Evolutionary conservation across 257 asterid species (phyloP), one percentile per base, ranked within the genome.

Genomic region (Anisodus acutangulus): DNA sequence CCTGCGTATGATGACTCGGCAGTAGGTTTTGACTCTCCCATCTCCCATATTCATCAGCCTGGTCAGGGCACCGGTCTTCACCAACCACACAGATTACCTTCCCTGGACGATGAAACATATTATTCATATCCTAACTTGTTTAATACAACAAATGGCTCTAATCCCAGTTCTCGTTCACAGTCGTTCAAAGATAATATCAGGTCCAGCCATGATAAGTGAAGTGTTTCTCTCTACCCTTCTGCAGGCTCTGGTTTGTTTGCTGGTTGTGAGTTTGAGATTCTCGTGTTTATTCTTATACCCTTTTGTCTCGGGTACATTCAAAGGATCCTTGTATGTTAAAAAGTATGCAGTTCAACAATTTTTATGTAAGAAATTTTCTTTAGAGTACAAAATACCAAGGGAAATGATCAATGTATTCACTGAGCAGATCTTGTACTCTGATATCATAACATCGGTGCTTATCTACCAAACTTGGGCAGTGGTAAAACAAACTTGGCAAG

Each of bases 111-210:
- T 69, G 99, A 95, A 11, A 3, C 94, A 8, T 88, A 83, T 81
- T 92, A 92, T 87, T 89, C 99, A 9, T 97, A 97, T 82, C 98
- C 98, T 0, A 95, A 93, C 89, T 83, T 97, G 87, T 97, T 97
- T 88, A 70, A 70, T 41, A 84, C 87, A 5, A 37, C 91, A 58
- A 95, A 91, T 84, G 91, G 93, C 66, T 86, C 97, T 7, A 89
- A 83, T 84, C 85, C 88, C 63, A 85, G 86, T 57, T 74, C 89
- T 59, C 89, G 53, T 76, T 19, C 91, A 37, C 86, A 86, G 82
- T 93, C 95, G 5, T 88, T 90, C 83, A 86, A 81, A 16, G 91
- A 91, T 55, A 35, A 88, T 81, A 84, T 93, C 69, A 91, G 88
- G 84, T 54, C 87, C 83, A 83, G 60, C 2, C 84, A 45, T 79